phyloP scores from a whole-genome alignment of 176 grass and related monocot genomes.

The Hsuehochloa calcarea region DNA sequence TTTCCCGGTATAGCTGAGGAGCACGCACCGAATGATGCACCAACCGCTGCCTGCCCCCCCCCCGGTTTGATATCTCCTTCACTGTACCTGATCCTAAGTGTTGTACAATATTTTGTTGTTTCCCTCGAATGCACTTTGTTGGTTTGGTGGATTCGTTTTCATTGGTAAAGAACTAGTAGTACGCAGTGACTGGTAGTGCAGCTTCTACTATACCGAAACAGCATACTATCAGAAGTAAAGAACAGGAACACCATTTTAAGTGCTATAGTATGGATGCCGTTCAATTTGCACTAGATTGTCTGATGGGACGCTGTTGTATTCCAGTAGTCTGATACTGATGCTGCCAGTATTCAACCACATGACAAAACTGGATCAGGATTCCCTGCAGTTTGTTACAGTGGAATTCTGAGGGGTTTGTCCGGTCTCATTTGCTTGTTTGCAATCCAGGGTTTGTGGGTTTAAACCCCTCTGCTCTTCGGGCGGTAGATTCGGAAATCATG shows the following conservation, averaged over 20 bases:
- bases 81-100: slow-evolving; percentile 42
- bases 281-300: neutral
- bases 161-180: slow-evolving; percentile 4
- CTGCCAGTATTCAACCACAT: neutral
- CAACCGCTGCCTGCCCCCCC: slow-evolving; percentile 22
- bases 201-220: neutral
- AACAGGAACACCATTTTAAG: neutral
- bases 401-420: neutral
- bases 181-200: neutral
- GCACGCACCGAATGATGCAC: slow-evolving; percentile 33
- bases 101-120: slow-evolving; percentile 54
- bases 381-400: neutral
- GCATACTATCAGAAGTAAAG: neutral
- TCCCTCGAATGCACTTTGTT: slow-evolving; percentile 38
- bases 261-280: neutral
- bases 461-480: neutral
- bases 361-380: slow-evolving; percentile 8
- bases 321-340: neutral
- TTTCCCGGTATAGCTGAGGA: slow-evolving; percentile 13
- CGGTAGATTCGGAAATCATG: neutral
- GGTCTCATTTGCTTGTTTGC: neutral
- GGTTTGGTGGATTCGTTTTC: slow-evolving; percentile 17
- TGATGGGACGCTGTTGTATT: neutral
- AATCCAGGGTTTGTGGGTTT: neutral
- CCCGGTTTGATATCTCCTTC: slow-evolving; percentile 19